Evolutionary conservation across 2,329 filamentous ascomycete species (phyloP).

Genomic region (Aspergillus ustus): DNA sequence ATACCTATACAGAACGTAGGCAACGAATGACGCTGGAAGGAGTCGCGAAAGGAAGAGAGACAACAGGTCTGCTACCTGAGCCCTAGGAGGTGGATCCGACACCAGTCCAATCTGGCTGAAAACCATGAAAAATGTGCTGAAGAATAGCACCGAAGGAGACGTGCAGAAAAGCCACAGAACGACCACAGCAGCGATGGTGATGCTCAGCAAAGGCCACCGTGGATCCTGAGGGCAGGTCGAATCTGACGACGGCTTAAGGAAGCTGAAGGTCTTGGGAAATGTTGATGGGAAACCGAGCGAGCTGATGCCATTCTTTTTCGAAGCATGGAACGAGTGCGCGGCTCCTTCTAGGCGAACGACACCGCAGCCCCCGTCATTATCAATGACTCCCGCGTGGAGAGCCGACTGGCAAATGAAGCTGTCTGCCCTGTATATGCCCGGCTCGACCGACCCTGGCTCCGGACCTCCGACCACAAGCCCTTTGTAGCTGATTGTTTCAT

Average conservation of each 20-base stretch:
- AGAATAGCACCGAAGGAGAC: slow-evolving; percentile 81
- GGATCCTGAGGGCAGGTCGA: slow-evolving; percentile 74
- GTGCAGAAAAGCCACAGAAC: slow-evolving; percentile 81
- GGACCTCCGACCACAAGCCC: slow-evolving; percentile 58
- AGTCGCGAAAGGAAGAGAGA: slow-evolving; percentile 80
- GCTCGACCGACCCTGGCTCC: slow-evolving; percentile 38
- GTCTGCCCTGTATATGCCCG: slow-evolving; percentile 79
- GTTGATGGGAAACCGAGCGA: slow-evolving; percentile 83
- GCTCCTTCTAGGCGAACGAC: slow-evolving; percentile 76
- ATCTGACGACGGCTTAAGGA: slow-evolving; percentile 60
- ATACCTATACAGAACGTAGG: slow-evolving; percentile 84
- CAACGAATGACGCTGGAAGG: slow-evolving; percentile 83
- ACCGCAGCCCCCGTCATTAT: slow-evolving; percentile 78
- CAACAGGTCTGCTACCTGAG: slow-evolving; percentile 71
- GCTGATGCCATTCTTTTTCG: slow-evolving; percentile 72
- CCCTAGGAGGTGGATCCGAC: slow-evolving; percentile 77
- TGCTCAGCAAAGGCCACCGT: slow-evolving; percentile 80
- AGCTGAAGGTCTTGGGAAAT: slow-evolving; percentile 86
- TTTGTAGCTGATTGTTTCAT: slow-evolving; percentile 56
- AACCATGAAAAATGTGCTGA: slow-evolving; percentile 76
- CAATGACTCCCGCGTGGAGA: slow-evolving; percentile 80
- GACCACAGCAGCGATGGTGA: slow-evolving; percentile 79
- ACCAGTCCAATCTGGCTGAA: slow-evolving; percentile 92
- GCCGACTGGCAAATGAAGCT: slow-evolving; percentile 86
- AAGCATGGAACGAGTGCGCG: slow-evolving; percentile 65